Evolutionary conservation across 2,329 filamentous ascomycete species (phyloP), one percentile per base, ranked within the genome.

Genomic region (Ascocoryne sarcoides): DNA sequence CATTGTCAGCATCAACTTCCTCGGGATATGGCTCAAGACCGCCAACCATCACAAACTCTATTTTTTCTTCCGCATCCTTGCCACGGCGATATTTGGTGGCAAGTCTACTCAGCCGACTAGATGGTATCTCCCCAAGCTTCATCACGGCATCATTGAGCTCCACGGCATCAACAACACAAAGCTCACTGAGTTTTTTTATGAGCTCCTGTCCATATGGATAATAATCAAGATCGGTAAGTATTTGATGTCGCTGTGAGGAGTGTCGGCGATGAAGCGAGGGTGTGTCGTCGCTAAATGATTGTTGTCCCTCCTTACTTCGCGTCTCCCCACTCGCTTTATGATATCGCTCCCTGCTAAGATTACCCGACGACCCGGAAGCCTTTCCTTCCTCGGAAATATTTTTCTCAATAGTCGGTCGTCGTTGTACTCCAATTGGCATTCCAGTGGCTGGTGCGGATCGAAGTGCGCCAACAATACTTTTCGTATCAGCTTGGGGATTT

Each of bases 341-440:
- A 23, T 9, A 8, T 3, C 16, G 4, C 15, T 36, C 33, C 18
- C 23, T 20, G 8, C 10, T 23, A 5, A 10, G 17, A 23, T 9
- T 14, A 3, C n/a, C 5, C 4, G 17, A 4, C n/a, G 21, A 21
- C 3, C 4, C 10, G 19, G 33, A n/a, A 18, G 20, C 32, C 4
- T 32, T 30, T 15, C 20, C 32, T 5, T 34, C 39, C 28, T 34
- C 26, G 10, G 26, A 29, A 2, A 33, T 21, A 35, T 16, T 33
- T 31, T 49, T 43, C 37, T 51, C 48, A 5, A 43, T 43, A 15
- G 44, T 47, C 38, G 45, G 44, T 43, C 46, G 43, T 14, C 46
- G 35, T n/a, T 51, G 45, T 36, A 54, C 55, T n/a, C 56, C 57
- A 46, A 60, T 55, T 19, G 57, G 56, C 19, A 56, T 42, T 5